Percentiles rank a stretch among this genome's conserved stretches.
phyloP scores from a whole-genome alignment of 441 rosid species.

The Dalechampia spathulata region DNA sequence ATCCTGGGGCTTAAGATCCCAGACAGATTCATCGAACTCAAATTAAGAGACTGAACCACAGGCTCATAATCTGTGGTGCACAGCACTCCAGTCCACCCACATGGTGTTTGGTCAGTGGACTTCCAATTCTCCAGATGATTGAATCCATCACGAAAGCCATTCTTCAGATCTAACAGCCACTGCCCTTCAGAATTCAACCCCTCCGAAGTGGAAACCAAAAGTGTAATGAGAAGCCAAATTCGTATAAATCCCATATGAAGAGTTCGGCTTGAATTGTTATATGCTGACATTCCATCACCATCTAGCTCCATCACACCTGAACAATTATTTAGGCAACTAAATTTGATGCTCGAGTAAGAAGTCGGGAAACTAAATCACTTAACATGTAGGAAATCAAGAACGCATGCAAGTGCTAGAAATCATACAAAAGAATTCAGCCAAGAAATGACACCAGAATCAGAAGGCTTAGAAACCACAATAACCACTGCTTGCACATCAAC shows the following conservation, averaged over 20 bases:
- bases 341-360: too few relatives aligned
- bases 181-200: slow-evolving; percentile 73
- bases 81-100: slow-evolving; percentile 75
- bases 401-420: background rate
- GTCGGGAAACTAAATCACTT: slow-evolving; percentile 8
- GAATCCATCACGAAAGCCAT: slow-evolving; percentile 43
- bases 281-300: slow-evolving; percentile 23
- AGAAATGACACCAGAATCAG: background rate
- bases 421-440: background rate
- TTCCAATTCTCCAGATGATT: slow-evolving; percentile 61
- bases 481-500: too few relatives aligned
- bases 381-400: background rate
- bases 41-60: slow-evolving; percentile 56
- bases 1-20: slow-evolving; percentile 61
- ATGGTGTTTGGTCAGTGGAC: slow-evolving; percentile 59
- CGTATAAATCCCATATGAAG: slow-evolving; percentile 27
- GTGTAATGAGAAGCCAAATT: slow-evolving; percentile 23
- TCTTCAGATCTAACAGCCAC: slow-evolving; percentile 61
- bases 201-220: slow-evolving; percentile 39
- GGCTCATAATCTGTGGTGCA: slow-evolving; percentile 52
- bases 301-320: slow-evolving; percentile 15
- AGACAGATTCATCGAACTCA: slow-evolving; percentile 75
- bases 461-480: background rate
- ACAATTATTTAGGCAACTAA: too few relatives aligned
- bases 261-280: slow-evolving; percentile 17